These are phyloP conservation scores for Scedosporium dehoogii DNA, from an alignment of 2,329 filamentous ascomycete genomes.

Conservation along the genomic window DNA sequence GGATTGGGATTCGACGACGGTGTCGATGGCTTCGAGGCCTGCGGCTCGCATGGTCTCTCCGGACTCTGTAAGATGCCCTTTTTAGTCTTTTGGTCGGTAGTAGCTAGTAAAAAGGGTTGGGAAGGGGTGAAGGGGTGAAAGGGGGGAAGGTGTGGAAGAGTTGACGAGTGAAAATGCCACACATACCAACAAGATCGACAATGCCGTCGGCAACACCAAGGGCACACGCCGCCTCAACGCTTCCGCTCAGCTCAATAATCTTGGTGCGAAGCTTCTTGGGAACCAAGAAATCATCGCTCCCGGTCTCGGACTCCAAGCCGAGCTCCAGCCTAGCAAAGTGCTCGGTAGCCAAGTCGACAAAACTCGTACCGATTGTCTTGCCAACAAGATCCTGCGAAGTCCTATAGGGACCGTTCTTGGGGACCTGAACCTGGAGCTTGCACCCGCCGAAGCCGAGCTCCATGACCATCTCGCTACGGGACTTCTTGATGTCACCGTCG, in stretches of 20 bases:
- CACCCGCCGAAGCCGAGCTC: slow-evolving; percentile 86
- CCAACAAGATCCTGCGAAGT: slow-evolving; percentile 72
- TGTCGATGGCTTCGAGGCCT: slow-evolving; percentile 87
- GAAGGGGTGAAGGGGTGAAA: neutral
- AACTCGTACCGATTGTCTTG: slow-evolving; percentile 91
- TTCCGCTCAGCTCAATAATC: slow-evolving; percentile 89
- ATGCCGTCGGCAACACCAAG: slow-evolving; percentile 94
- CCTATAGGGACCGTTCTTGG: slow-evolving; percentile 65
- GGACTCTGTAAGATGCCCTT: slow-evolving; percentile 54
- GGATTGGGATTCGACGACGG: slow-evolving; percentile 78
- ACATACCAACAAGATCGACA: slow-evolving; percentile 88
- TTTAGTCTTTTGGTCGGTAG: neutral
- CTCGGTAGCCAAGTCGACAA: slow-evolving; percentile 70
- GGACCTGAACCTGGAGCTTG: slow-evolving; percentile 94
- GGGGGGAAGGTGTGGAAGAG: neutral
- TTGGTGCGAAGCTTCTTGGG: slow-evolving; percentile 62
- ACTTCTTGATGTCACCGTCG: slow-evolving; percentile 3
- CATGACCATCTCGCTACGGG: slow-evolving; percentile 52
- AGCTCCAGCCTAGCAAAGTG: slow-evolving; percentile 76
- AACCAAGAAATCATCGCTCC: slow-evolving; percentile 22
- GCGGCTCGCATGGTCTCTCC: slow-evolving; percentile 97
- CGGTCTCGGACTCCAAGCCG: slow-evolving; percentile 31
- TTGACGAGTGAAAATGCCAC: neutral
- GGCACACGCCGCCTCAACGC: slow-evolving; percentile 93
- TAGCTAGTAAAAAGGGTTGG: neutral